Evolutionary conservation across 805 yeast species (phyloP), one percentile per base, ranked within the genome.

Genomic region (Cyberlindnera samutprakarnensis): DNA sequence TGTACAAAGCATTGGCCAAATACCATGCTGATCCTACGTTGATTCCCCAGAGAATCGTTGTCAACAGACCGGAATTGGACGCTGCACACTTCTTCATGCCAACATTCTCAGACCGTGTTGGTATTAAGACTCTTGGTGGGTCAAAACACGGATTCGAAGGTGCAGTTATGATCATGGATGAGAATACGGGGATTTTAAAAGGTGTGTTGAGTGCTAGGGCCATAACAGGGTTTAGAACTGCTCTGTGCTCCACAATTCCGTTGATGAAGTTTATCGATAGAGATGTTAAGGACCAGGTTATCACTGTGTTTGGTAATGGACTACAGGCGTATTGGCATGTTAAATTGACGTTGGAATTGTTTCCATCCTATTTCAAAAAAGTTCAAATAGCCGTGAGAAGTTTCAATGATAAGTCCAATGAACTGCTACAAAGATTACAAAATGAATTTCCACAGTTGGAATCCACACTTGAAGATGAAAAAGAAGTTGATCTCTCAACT

Each of bases 221-320:
- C 1, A 50, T 76, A 23, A 78, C 85, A 2, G 85, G 80, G 1
- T 75, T 77, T 40, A 62, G 85, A 47, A 78, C 86, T 4, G 83
- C 83, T 0, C 56, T 78, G 34, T 71, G 75, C 18, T 66, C 74
- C 18, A 59, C 68, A 6, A 47, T 75, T 14, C 71, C 72, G 1
- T 46, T 76, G 35, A 54, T 52, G 10, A 64, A 62, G 36, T 46
- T 49, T 12, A 55, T 57, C 25, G 51, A 58, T 2, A 42, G 50
- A 1, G 37, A 53, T 4, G 35, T 25, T 18, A 32, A 29, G 1
- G 38, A 35, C 7, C 48, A 55, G 21, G 46, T 42, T 6, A 49
- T 57, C 4, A 51, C 61, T 0, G 72, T 68, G 12, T 72, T 70
- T 47, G 86, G 85, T 1, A 70, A 71, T 18, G 86, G 85, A 0